Base-by-base conservation (phyloP, 768 basidiomycete genomes). In the Macrolepiota dolichaula region DNA sequence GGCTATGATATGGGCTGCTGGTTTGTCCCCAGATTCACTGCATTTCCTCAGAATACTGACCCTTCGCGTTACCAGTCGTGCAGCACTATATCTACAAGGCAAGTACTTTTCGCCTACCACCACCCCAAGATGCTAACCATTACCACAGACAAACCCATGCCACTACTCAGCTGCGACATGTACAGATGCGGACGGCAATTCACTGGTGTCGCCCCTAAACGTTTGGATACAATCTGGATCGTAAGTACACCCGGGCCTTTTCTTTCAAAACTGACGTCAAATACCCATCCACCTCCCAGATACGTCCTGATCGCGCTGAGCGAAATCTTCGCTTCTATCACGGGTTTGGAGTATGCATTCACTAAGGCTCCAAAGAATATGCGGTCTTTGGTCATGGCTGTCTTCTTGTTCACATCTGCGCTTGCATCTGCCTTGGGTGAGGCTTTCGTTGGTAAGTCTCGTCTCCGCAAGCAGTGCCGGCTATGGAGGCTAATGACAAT, bases 291-390 rank as follows among this genome's bases (percentile, higher is more conserved):
- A n/a, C n/a, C n/a, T n/a, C 17, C n/a, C 53, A 85, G 84, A 9
- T 90, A 90, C 68, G 70, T 89, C 46, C 73, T 90, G 49, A 80
- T 90, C 65, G 88, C 87, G 2, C 76, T 86, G 61, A 84, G 82
- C 68, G 91, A 93, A 75, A 92, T 94, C 69, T 79, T 92, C 46
- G 89, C 89, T 1, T 86, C 86, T 2, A 90, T 94, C 73, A 92
- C 91, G 0, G 88, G 89, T 6, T 81, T 94, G 60, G 91, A 94
- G 71, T 93, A 93, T 67, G 91, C 91, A 17, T 94, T 89, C 75
- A 91, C 88, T 24, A 92, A 94, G 73, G 92, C 92, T 12, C 93
- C 93, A 11, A 85, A 77, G 72, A 90, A 90, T 74, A 94, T 94
- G 94, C 84, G 86, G 24, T 92, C 90, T 46, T 82, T 94, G 59